Base-by-base conservation (phyloP, 2,329 filamentous ascomycete genomes). In the Leptographium galeiforme region DNA sequence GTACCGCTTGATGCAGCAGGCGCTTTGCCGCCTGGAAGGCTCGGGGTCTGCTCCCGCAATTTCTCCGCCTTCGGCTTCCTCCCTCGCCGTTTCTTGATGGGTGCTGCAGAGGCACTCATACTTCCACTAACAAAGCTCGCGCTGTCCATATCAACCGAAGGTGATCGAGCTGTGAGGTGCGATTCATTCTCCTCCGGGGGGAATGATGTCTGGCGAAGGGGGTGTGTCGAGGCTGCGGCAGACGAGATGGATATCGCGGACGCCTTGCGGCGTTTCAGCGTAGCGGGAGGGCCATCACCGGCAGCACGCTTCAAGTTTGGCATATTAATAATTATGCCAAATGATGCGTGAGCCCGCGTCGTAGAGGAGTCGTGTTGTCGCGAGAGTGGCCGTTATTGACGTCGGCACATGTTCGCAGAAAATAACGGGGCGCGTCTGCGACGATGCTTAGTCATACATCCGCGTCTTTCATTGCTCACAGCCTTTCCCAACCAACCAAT, bases 191-290 rank as follows among this genome's bases (percentile, higher is more conserved):
- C 72, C 55, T 81, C 83, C 32, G 86, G 85, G 0, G 86, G 85
- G 63, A 89, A 93, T 0, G 86, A 89, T 6, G 88, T 90, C 63
- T 89, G 85, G 41, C 87, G 85, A 2, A 93, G 78, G 1, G 84
- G 85, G 58, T 88, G 85, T 0, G 77, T 72, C 1, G 78, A 19
- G 38, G 36, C 77, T 60, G 48, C 53, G 14, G 64, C 62, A 8
- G 78, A 79, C 10, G 74, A 67, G 32, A 74, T 70, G 4, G 82
- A 82, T 58, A 81, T 71, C 57, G 68, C 77, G 13, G 84, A 88
- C 7, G 82, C 75, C 64, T 90, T 90, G 63, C 86, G 83, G 48
- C 84, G 82, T 64, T 88, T 88, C 48, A 72, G 66, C 16, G 70
- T 65, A 0, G 70, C 73, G 3, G 68, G 70, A 47, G 72, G 72